phyloP scores from a whole-genome alignment of 2,329 filamentous ascomycete species.

The Pyricularia grisea region DNA sequence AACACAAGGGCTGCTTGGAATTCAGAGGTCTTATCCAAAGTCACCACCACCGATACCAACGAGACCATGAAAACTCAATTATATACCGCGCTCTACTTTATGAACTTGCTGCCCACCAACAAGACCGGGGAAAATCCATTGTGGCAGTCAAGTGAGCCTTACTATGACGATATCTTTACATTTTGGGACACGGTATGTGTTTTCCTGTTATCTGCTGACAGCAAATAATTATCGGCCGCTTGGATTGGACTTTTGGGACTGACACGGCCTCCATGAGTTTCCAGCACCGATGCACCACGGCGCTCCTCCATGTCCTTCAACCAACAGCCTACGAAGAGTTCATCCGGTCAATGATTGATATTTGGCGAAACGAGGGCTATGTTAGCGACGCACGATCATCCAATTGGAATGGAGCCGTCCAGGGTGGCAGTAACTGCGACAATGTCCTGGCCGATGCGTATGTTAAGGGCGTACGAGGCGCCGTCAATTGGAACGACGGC shows the following conservation, averaged over 20 bases:
- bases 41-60: constrained; percentile 49
- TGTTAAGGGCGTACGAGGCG: constrained; percentile 55
- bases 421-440: constrained; percentile 62
- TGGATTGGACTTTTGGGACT: constrained; percentile 30
- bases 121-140: constrained; percentile 61
- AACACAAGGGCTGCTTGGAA: constrained; percentile 43
- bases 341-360: constrained; percentile 57
- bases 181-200: constrained; percentile 45
- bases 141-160: constrained; percentile 56
- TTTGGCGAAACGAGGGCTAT: constrained; percentile 56
- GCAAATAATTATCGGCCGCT: no score
- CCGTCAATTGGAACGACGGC: constrained; percentile 54
- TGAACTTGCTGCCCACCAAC: constrained; percentile 60
- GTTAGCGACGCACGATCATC: constrained; percentile 58
- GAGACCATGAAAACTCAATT: constrained; percentile 46
- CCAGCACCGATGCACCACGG: constrained; percentile 52
- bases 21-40: constrained; percentile 49
- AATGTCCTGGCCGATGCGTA: constrained; percentile 68
- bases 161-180: constrained; percentile 64
- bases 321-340: constrained; percentile 54
- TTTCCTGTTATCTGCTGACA: no score
- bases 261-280: constrained; percentile 4
- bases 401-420: constrained; percentile 59
- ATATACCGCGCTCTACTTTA: constrained; percentile 61
- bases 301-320: constrained; percentile 56